Percentiles rank a stretch among this genome's conserved stretches.
These are phyloP conservation scores for Mortierella sp. DNA, from an alignment of 371 early-diverging fungal species.

Conservation along the genomic window DNA sequence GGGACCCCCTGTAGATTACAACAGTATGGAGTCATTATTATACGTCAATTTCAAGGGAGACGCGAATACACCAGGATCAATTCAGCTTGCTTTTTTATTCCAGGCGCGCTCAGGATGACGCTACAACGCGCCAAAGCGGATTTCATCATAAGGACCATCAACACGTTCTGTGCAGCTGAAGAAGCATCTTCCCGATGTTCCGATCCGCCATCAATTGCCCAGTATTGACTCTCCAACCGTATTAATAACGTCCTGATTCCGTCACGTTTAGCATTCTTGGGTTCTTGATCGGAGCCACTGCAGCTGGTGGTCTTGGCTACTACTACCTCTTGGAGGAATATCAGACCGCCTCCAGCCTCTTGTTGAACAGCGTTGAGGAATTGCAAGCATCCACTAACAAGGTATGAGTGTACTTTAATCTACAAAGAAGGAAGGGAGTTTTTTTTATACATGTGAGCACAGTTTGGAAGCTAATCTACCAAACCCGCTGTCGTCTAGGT, in stretches of 20 bases:
- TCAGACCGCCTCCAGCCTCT: conserved; percentile 75
- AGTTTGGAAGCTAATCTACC: neutral
- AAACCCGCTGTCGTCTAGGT: conserved; percentile 65
- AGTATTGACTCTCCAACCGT: neutral
- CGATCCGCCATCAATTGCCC: neutral
- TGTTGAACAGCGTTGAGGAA: conserved; percentile 81
- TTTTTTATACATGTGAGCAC: no score
- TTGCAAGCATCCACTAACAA: conserved; percentile 82
- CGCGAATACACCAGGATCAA: neutral
- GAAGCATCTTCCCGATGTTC: neutral
- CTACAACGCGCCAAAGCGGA: neutral
- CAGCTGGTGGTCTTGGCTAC: conserved; percentile 83
- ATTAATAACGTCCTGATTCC: neutral
- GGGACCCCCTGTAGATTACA: neutral
- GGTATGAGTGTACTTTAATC: conserved; percentile 50
- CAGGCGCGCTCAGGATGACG: no score
- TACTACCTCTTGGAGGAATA: conserved; percentile 87
- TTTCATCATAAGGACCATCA: no score
- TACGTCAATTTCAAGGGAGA: neutral
- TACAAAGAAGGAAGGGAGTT: neutral
- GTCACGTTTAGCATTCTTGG: conserved; percentile 74
- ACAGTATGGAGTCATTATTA: neutral
- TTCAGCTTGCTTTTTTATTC: neutral
- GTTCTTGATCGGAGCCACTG: conserved; percentile 81
- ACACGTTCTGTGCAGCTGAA: neutral